phyloP scores from a whole-genome alignment of 148 eudicot genomes.

The Tetragonia tetragonoides region DNA sequence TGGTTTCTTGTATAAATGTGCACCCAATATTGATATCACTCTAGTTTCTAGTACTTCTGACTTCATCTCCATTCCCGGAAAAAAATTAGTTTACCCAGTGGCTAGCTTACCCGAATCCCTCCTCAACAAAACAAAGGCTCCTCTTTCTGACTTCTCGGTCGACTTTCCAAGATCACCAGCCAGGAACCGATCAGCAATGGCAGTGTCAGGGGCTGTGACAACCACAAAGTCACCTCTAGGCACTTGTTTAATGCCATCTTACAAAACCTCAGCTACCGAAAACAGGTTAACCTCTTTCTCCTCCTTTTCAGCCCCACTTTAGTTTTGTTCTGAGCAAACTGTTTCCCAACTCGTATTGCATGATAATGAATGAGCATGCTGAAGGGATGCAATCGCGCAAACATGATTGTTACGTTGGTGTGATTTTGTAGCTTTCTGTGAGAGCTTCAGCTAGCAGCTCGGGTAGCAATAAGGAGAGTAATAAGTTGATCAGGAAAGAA shows the following conservation, averaged over 20 bases:
- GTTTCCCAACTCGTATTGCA: neutral
- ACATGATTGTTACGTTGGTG: neutral
- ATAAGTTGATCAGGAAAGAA: slow-evolving; percentile 34
- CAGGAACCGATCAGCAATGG: neutral
- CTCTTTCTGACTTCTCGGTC: too few species aligned
- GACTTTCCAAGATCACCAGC: too few species aligned
- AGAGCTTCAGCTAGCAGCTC: slow-evolving; percentile 35
- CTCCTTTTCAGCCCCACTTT: neutral
- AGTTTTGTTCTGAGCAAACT: neutral
- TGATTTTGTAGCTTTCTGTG: slow-evolving; percentile 35
- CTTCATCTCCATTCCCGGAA: too few species aligned
- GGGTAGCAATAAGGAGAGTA: slow-evolving; percentile 36
- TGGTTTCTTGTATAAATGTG: too few species aligned
- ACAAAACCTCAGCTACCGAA: neutral
- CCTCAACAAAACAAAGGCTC: too few species aligned
- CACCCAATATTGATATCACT: too few species aligned
- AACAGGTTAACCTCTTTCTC: neutral
- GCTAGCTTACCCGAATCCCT: too few species aligned
- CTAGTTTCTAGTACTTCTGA: too few species aligned
- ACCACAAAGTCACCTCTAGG: neutral
- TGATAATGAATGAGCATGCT: neutral
- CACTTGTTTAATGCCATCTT: neutral
- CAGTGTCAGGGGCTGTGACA: neutral
- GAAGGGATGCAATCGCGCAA: neutral
- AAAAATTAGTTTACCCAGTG: too few species aligned